Conservation (phyloP, 768 basidiomycete genomes). For the Crepidotus variabilis region DNA sequence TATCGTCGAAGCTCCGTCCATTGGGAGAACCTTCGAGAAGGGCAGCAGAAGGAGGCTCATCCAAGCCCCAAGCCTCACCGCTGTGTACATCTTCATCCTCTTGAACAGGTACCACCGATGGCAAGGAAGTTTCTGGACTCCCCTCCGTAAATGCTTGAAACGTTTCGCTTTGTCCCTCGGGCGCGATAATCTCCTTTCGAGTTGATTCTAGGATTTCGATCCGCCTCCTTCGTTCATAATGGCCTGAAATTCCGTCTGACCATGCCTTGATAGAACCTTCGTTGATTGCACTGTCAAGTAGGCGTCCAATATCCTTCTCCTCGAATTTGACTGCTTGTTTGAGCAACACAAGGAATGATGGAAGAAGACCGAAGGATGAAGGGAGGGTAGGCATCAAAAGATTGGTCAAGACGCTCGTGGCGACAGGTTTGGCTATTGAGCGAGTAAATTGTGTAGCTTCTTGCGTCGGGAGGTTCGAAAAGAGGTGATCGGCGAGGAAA, state of each 20-base stretch:
- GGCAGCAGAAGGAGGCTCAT: constrained; percentile 22
- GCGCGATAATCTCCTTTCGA: constrained; percentile 48
- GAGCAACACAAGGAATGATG: constrained; percentile 57
- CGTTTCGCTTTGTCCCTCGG: constrained; percentile 31
- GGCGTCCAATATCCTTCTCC: constrained; percentile 40
- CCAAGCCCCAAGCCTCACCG: constrained; percentile 31
- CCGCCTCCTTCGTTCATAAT: constrained; percentile 79
- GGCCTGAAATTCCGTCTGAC: constrained; percentile 61
- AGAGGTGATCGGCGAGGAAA: constrained; percentile 60
- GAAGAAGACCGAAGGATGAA: constrained; percentile 53
- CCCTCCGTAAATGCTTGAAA: constrained; percentile 40
- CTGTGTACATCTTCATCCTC: constrained; percentile 29
- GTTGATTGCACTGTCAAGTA: constrained; percentile 44
- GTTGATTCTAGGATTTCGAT: constrained; percentile 60
- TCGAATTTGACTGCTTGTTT: constrained; percentile 66
- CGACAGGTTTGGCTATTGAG: constrained; percentile 58
- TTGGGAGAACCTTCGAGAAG: constrained; percentile 16
- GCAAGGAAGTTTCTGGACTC: constrained; percentile 24
- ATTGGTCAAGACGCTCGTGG: constrained; percentile 56
- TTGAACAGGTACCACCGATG: constrained; percentile 27
- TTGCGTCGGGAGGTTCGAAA: constrained; percentile 49
- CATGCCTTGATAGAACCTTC: constrained; percentile 63
- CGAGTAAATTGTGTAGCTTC: constrained; percentile 46
- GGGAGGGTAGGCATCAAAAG: constrained; percentile 72
- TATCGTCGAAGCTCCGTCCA: constrained; percentile 1